Percentiles rank a stretch among this genome's conserved stretches.
phyloP scores from a whole-genome alignment of 2,329 filamentous ascomycete species.

The Diaporthe sp. region DNA sequence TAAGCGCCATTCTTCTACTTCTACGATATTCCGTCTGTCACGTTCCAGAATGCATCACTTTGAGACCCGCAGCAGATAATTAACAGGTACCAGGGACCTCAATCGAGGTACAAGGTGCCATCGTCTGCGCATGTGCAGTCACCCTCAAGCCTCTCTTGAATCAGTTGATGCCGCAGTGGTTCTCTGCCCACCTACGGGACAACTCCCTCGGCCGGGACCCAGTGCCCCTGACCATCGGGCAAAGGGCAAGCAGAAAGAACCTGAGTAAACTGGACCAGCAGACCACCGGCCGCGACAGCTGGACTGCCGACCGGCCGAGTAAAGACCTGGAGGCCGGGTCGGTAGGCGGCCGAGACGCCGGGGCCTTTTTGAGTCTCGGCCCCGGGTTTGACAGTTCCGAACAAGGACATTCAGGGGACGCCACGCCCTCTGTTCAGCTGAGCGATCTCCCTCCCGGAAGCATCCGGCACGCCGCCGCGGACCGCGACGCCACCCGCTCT shows the following conservation, averaged over 20 bases:
- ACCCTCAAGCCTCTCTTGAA: slow-evolving; percentile 56
- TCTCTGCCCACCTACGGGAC: not conserved
- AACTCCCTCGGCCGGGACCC: not conserved
- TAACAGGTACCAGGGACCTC: slow-evolving; percentile 44
- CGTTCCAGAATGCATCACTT: not conserved
- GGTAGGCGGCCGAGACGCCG: not conserved
- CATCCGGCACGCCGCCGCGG: not conserved
- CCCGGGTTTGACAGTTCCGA: not conserved
- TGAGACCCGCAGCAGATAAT: not conserved
- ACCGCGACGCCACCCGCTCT: not conserved
- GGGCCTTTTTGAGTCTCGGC: not conserved
- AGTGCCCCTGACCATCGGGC: not conserved
- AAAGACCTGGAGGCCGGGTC: slow-evolving; percentile 22
- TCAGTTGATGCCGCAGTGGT: slow-evolving; percentile 42
- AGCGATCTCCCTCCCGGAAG: not conserved
- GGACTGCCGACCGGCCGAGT: slow-evolving; percentile 13
- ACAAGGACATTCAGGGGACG: not conserved
- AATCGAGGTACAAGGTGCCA: slow-evolving; percentile 54
- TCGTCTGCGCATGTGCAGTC: slow-evolving; percentile 54
- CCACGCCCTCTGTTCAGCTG: not conserved
- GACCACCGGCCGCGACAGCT: slow-evolving; percentile 10
- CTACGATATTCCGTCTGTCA: not conserved
- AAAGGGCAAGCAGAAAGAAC: slow-evolving; percentile 3
- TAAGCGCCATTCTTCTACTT: not conserved
- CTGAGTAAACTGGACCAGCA: not conserved